Base-by-base conservation (phyloP, 78 protist species). In the Protostelium mycophagum region DNA sequence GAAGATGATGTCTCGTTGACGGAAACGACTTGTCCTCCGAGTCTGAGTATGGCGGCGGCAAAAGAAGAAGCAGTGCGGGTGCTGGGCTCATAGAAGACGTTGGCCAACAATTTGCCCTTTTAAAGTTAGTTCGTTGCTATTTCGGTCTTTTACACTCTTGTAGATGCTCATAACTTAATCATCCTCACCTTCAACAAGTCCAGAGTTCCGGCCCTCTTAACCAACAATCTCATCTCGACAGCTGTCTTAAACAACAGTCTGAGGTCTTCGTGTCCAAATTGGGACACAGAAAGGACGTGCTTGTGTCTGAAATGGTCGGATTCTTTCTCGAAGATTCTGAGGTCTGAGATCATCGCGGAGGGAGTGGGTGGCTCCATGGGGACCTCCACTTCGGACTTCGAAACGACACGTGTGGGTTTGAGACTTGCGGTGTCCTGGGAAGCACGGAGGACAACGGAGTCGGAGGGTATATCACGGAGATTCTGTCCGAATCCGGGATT, bases 41-140 rank as follows among this genome's bases (percentile, higher is more conserved):
- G 95, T 31, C 96, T 91, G 90, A 90, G 94, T 97, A 98, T 96
- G 63, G 99, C 99, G 39, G 98, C 96, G 38, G 85, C 86, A 91
- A 98, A 98, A 85, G 98, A 96, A 38, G 95, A 91, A 86, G 86
- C 85, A 28, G 99, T 98, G 85, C 99, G 95, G 35, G 98, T 94
- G 29, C 96, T 91, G 38, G 98, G 97, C 92, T 97, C 99, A 89
- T 95, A 98, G 93, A 98, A 98, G 85, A 96, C 35, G 29, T 87
- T 89, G 1, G 91, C 93, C 88, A 97, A 25, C 23, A 93, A 39
- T 87, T 36, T 87, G 31, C 98, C 97, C n/a, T n/a, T n/a, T n/a
- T n/a, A n/a, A n/a, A n/a, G n/a, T n/a, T n/a, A n/a, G n/a, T n/a
- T n/a, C n/a, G n/a, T n/a, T n/a, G n/a, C n/a, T n/a, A n/a, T n/a